phyloP scores from a whole-genome alignment of 73 alveolate genomes.

The Tetrahymena thermophila region DNA sequence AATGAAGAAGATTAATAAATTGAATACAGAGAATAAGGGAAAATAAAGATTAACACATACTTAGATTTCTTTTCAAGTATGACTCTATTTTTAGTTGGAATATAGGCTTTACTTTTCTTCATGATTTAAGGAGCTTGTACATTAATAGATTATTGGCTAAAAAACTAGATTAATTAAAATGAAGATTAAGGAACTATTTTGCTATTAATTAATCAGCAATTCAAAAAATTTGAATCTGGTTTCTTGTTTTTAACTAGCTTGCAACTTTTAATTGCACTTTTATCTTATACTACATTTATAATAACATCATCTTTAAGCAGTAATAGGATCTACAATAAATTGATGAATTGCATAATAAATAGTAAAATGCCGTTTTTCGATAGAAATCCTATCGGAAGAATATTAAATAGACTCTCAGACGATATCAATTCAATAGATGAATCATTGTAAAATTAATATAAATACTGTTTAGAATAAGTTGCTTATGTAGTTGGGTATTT shows the following conservation, averaged over 20 bases:
- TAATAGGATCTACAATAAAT: conserved; percentile 8
- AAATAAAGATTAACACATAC: conserved; percentile 16
- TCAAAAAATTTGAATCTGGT: neutral
- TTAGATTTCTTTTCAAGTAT: conserved; percentile 4
- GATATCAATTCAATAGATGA: conserved; percentile 28
- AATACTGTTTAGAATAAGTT: conserved; percentile 10
- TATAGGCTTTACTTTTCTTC: neutral
- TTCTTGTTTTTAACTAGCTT: neutral
- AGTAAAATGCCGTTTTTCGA: conserved; percentile 39
- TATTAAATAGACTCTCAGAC: conserved; percentile 27
- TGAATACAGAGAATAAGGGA: conserved; percentile 46
- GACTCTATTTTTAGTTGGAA: neutral
- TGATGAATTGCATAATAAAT: conserved; percentile 14
- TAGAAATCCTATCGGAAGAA: conserved; percentile 33
- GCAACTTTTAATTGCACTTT: neutral
- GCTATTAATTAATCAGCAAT: neutral
- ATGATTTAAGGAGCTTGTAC: conserved; percentile 1
- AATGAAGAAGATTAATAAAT: conserved; percentile 13
- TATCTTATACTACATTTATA: neutral
- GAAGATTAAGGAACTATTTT: conserved; percentile 3
- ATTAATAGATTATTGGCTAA: conserved; percentile 32
- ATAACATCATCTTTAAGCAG: conserved; percentile 7
- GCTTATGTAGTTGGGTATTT: conserved; percentile 17
- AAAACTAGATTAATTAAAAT: conserved; percentile 1
- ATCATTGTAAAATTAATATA: neutral